phyloP scores from a whole-genome alignment of 352 stramenopile genomes.

The Globisporangium takayamanum region DNA sequence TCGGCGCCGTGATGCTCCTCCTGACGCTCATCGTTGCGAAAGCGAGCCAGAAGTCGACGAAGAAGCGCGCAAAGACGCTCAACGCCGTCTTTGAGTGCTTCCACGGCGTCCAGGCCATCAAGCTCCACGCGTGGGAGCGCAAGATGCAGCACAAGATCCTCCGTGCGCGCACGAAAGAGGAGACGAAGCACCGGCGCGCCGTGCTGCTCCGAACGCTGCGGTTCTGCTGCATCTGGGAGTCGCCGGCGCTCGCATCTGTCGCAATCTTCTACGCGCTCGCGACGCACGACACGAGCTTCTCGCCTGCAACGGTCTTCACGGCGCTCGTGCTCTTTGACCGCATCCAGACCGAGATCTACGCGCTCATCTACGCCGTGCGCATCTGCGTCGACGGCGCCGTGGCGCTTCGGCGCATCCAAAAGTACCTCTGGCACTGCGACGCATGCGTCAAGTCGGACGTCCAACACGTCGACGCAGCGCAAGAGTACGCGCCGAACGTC shows the following conservation, averaged over 20 bases:
- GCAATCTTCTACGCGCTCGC: conserved; percentile 28
- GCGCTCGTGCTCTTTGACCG: conserved; percentile 27
- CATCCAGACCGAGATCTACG: conserved; percentile 31
- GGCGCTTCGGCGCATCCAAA: neutral
- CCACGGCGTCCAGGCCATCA: conserved; percentile 35
- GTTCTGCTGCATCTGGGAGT: conserved; percentile 32
- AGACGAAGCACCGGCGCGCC: conserved; percentile 20
- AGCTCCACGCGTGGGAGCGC: conserved; percentile 37
- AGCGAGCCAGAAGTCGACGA: conserved; percentile 26
- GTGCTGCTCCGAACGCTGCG: conserved; percentile 21
- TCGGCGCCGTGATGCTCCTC: conserved; percentile 22
- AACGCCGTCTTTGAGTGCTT: conserved; percentile 34
- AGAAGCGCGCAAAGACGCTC: conserved; percentile 32
- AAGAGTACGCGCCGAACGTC: neutral
- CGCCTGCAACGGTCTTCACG: conserved; percentile 28
- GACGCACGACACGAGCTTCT: conserved; percentile 17
- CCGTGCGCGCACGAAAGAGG: conserved; percentile 23
- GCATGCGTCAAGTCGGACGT: conserved; percentile 2
- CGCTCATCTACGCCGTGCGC: conserved; percentile 23
- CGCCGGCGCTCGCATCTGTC: conserved; percentile 25
- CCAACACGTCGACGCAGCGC: too few relatives aligned
- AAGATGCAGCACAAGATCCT: conserved; percentile 35
- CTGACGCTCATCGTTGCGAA: conserved; percentile 17
- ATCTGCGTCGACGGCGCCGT: conserved; percentile 20
- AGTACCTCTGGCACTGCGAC: conserved; percentile 11